Percentiles rank a stretch among this genome's conserved stretches.
phyloP scores from a whole-genome alignment of 2,329 filamentous ascomycete species.

The Phyllosticta paracitricarpa region DNA sequence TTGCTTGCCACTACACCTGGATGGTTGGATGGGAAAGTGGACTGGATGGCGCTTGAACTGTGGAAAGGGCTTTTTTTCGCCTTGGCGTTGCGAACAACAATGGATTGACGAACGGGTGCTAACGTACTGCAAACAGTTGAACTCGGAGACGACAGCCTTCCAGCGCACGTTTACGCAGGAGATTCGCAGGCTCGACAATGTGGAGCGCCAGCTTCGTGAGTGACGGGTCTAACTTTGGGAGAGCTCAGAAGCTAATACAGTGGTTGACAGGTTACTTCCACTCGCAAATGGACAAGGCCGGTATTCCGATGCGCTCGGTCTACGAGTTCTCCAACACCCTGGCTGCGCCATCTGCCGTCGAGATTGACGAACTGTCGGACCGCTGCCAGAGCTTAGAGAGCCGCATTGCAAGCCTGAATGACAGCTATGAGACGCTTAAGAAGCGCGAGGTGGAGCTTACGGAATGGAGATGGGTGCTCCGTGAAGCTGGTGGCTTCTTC shows the following conservation, averaged over 20 bases:
- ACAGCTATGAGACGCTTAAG: slow-evolving; percentile 97
- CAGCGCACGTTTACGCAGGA: slow-evolving; percentile 97
- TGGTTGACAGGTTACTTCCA: slow-evolving; percentile 73
- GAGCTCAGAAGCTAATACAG: slow-evolving; percentile 14
- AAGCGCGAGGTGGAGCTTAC: slow-evolving; percentile 94
- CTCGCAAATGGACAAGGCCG: slow-evolving; percentile 86
- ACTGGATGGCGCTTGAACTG: not conserved
- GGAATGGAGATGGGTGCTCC: slow-evolving; percentile 96
- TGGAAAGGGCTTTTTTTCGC: too few relatives aligned
- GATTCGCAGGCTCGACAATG: slow-evolving; percentile 93
- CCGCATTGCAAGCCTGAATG: slow-evolving; percentile 81
- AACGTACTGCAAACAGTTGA: slow-evolving; percentile 53
- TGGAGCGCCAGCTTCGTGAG: slow-evolving; percentile 92
- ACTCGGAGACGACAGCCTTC: slow-evolving; percentile 85
- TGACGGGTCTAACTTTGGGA: slow-evolving; percentile 16
- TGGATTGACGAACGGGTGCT: not conserved
- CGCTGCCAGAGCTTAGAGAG: slow-evolving; percentile 88
- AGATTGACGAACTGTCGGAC: slow-evolving; percentile 93
- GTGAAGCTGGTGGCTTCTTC: slow-evolving; percentile 95
- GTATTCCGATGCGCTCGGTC: slow-evolving; percentile 76
- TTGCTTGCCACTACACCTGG: not conserved
- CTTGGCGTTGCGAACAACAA: not conserved
- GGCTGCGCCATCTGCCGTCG: slow-evolving; percentile 77
- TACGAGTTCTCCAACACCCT: slow-evolving; percentile 84
- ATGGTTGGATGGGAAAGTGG: not conserved